These are phyloP conservation scores for Erucastrum elatum DNA, from an alignment of 345 rosid genomes.

Conservation along the genomic window DNA sequence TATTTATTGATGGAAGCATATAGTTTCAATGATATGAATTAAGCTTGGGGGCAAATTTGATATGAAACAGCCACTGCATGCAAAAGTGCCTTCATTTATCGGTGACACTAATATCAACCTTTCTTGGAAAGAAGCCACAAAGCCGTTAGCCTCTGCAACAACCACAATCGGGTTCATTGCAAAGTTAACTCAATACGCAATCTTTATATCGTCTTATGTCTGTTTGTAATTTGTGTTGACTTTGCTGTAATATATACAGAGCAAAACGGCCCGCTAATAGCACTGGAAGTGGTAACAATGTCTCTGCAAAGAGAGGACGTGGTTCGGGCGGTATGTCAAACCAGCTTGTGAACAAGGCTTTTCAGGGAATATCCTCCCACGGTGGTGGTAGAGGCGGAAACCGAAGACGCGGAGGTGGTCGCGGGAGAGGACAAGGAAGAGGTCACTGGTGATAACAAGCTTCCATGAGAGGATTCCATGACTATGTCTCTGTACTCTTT, in stretches of 20 bases:
- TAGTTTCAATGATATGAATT: not conserved
- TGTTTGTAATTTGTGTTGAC: conserved; percentile 4
- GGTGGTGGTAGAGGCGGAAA: conserved; percentile 61
- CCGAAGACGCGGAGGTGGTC: conserved; percentile 59
- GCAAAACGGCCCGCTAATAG: conserved; percentile 72
- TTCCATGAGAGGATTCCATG: conserved; percentile 11
- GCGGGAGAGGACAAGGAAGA: conserved; percentile 74
- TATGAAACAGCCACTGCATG: conserved; percentile 74
- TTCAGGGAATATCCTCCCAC: conserved; percentile 70
- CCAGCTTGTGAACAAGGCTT: conserved; percentile 87
- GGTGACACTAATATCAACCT: conserved; percentile 86
- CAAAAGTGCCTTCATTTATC: conserved; percentile 79
- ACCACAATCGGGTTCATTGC: conserved; percentile 61
- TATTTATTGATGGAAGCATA: not conserved
- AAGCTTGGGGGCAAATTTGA: not conserved
- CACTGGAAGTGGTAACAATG: conserved; percentile 53
- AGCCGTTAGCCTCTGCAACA: conserved; percentile 52
- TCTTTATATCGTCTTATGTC: conserved; percentile 13
- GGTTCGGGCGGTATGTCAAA: conserved; percentile 38
- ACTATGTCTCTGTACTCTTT: conserved; percentile 6
- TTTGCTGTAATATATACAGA: conserved; percentile 42
- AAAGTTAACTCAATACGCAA: not conserved
- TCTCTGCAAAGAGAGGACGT: conserved; percentile 65
- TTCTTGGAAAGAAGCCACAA: conserved; percentile 90
- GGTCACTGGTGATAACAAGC: conserved; percentile 45